A percentile compares a stretch with the other conserved stretches of the same genome.
Evolutionary conservation across 257 asterid genomes (phyloP).

Genomic region (Nicotiana obtusifolia): DNA sequence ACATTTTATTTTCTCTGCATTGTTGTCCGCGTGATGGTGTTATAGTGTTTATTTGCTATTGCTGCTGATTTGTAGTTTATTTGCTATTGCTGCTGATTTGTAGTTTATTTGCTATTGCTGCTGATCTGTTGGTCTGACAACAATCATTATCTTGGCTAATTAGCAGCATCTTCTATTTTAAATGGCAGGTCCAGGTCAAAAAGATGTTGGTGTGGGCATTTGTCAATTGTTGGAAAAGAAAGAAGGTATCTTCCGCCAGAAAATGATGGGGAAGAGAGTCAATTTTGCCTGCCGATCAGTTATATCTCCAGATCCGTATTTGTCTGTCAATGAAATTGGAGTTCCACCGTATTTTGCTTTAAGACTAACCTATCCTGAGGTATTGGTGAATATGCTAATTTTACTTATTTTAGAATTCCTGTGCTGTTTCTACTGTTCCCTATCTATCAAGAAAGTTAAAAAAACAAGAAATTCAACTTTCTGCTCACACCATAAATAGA

Average conservation of each 20-base stretch:
- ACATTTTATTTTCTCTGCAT: background rate
- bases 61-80: too few relatives aligned
- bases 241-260: conserved; percentile 95
- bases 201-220: conserved; percentile 51
- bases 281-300: conserved; percentile 96
- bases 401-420: background rate
- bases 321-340: conserved; percentile 95
- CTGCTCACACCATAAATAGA: background rate
- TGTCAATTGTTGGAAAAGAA: conserved; percentile 88
- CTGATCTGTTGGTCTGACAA: background rate
- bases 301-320: conserved; percentile 94
- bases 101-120: background rate
- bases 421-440: background rate
- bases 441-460: background rate
- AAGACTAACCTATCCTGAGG: conserved; percentile 95
- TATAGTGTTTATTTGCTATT: background rate
- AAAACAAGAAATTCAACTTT: background rate
- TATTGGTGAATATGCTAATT: conserved; percentile 17
- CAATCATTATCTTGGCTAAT: background rate
- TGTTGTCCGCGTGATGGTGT: background rate
- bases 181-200: conserved; percentile 54
- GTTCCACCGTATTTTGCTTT: conserved; percentile 91
- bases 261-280: conserved; percentile 99
- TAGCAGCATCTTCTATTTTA: conserved; percentile 10
- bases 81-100: background rate